A percentile compares a stretch with the other conserved stretches of the same genome.
These are phyloP conservation scores for Phellinidium pouzarii DNA, from an alignment of 1,284 basidiomycete species.

Conservation along the genomic window DNA sequence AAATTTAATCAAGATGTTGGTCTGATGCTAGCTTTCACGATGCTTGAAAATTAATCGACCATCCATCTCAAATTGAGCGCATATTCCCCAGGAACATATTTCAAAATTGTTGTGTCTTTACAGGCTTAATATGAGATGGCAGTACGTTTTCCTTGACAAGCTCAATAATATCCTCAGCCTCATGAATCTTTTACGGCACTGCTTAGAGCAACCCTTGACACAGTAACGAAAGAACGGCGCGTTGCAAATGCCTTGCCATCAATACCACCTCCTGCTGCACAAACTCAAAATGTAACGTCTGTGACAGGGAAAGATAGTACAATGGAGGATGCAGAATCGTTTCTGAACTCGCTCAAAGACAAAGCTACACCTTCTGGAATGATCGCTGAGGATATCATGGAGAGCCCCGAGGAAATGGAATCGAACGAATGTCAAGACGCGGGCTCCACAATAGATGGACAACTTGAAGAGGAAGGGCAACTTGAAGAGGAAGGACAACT, in stretches of 20 bases:
- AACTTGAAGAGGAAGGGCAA: no score
- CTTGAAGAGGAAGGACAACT: background rate
- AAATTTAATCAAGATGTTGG: no score
- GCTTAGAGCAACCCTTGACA: no score
- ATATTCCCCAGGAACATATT: no score
- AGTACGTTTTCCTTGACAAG: no score
- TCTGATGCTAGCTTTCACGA: no score
- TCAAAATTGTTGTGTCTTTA: no score
- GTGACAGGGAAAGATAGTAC: background rate
- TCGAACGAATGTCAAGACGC: background rate
- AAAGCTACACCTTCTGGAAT: background rate
- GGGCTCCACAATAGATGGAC: background rate
- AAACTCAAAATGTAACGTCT: background rate
- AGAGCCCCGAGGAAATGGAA: background rate
- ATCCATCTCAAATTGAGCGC: no score
- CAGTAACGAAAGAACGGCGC: background rate
- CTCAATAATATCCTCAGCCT: no score
- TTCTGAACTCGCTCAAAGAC: constrained; percentile 6
- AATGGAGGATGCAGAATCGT: constrained; percentile 5
- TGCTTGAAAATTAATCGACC: no score
- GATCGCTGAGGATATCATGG: background rate
- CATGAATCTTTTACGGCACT: no score
- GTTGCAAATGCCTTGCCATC: background rate
- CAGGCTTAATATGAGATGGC: no score
- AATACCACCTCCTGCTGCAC: background rate